Evolutionary conservation across 1,284 basidiomycete genomes (phyloP).

Genomic region (Ceratobasidium sp.): DNA sequence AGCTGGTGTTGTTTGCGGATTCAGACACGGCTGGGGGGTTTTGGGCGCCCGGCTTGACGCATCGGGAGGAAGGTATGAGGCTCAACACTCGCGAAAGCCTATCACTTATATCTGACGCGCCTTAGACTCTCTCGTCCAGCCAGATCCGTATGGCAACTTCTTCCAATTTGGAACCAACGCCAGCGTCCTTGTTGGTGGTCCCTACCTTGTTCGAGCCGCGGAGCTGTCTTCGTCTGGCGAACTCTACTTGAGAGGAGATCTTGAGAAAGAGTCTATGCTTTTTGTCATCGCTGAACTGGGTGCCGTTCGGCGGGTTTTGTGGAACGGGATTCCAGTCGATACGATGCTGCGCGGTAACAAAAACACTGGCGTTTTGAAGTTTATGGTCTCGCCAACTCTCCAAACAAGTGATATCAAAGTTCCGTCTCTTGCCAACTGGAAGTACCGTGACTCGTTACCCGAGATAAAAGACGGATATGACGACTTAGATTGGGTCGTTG

Average conservation of each 20-base stretch:
- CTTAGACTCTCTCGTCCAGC: slow-evolving; percentile 54
- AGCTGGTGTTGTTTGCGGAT: slow-evolving; percentile 76
- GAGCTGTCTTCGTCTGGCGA: slow-evolving; percentile 56
- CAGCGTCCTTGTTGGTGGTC: slow-evolving; percentile 69
- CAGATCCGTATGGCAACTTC: slow-evolving; percentile 60
- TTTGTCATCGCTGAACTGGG: slow-evolving; percentile 67
- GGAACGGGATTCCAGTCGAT: slow-evolving; percentile 73
- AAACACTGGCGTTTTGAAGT: slow-evolving; percentile 50
- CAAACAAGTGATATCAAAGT: slow-evolving; percentile 45
- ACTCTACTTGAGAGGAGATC: slow-evolving; percentile 64
- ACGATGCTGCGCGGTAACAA: slow-evolving; percentile 53
- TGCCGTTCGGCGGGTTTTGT: slow-evolving; percentile 67
- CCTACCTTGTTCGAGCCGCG: slow-evolving; percentile 69
- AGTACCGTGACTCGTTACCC: slow-evolving; percentile 76
- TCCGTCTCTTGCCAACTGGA: slow-evolving; percentile 71
- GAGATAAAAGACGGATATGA: slow-evolving; percentile 70
- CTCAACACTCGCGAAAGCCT: not conserved
- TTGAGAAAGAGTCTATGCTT: slow-evolving; percentile 62
- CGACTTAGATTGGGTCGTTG: slow-evolving; percentile 73
- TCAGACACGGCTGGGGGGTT: slow-evolving; percentile 70
- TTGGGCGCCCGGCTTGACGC: slow-evolving; percentile 65
- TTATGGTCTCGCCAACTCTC: slow-evolving; percentile 3
- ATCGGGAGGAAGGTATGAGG: slow-evolving; percentile 47
- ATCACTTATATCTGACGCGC: not conserved
- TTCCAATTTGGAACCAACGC: slow-evolving; percentile 67